Evolutionary conservation across 2,329 filamentous ascomycete genomes (phyloP).

Genomic region (Coleophoma crateriformis): DNA sequence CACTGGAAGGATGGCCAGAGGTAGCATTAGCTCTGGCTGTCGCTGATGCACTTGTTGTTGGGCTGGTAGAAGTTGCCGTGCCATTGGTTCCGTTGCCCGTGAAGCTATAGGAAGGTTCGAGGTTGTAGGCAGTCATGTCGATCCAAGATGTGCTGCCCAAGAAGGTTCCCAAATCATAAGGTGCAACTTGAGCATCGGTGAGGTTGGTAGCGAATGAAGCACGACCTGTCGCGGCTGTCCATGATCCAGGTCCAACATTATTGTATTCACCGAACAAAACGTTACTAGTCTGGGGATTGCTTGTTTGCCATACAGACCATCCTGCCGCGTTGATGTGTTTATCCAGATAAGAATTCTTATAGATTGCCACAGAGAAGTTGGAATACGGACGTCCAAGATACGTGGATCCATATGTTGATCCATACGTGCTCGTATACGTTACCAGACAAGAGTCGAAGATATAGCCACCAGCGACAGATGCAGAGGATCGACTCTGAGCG

Average conservation of each 20-base stretch:
- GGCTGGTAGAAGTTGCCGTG: constrained; percentile 16
- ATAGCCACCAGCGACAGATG: constrained; percentile 25
- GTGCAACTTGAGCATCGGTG: constrained; percentile 26
- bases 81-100: constrained; percentile 5
- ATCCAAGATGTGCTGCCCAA: constrained; percentile 34
- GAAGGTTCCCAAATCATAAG: constrained; percentile 30
- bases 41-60: constrained; percentile 5
- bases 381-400: constrained; percentile 46
- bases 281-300: constrained; percentile 2
- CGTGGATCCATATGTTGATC: constrained; percentile 27
- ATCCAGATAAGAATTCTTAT: constrained; percentile 38
- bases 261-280: constrained; percentile 6
- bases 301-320: constrained; percentile 38
- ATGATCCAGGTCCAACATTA: constrained; percentile 2
- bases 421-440: constrained; percentile 14
- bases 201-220: constrained; percentile 31
- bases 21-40: constrained; percentile 20
- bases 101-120: constrained; percentile 28
- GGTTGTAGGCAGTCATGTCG: constrained; percentile 33
- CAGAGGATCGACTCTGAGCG: constrained; percentile 33
- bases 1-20: constrained; percentile 32
- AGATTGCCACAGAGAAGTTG: constrained; percentile 38
- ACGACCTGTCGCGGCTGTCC: constrained; percentile 24
- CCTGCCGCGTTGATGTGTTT: constrained; percentile 42
- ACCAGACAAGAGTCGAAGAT: constrained; percentile 26